Conservation (phyloP, 768 basidiomycete species). For the Pleurotus eryngii region DNA sequence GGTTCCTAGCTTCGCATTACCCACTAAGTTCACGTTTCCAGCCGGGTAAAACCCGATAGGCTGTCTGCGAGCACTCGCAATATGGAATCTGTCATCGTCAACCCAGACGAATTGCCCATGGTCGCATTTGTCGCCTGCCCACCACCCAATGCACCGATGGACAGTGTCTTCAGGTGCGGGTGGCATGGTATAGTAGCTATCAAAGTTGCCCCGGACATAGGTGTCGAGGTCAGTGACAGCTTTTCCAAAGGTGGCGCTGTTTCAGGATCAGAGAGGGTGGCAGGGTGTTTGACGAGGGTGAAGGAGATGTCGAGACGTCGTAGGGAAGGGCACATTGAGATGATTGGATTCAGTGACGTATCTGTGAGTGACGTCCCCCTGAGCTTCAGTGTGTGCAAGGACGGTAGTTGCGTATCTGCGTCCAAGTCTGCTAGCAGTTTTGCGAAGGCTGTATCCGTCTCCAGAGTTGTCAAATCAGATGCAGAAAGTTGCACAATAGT, state of each 20-base stretch:
- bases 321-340: constrained; percentile 47
- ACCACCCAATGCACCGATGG: constrained; percentile 57
- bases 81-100: constrained; percentile 54
- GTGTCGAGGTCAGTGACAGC: constrained; percentile 59
- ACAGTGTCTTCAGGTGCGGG: constrained; percentile 43
- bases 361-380: constrained; percentile 54
- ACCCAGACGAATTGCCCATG: constrained; percentile 42
- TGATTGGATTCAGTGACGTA: constrained; percentile 35
- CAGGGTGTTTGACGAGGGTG: constrained; percentile 46
- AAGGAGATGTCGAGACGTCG: constrained; percentile 63
- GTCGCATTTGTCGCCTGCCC: constrained; percentile 39
- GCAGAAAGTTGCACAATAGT: background rate
- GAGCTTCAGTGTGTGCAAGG: constrained; percentile 55
- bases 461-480: background rate
- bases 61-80: constrained; percentile 41
- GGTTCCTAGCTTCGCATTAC: constrained; percentile 58
- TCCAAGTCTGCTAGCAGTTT: constrained; percentile 36
- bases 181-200: constrained; percentile 34
- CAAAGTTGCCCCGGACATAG: constrained; percentile 37
- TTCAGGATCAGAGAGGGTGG: constrained; percentile 10
- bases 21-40: constrained; percentile 61
- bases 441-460: constrained; percentile 58
- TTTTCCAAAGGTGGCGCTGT: constrained; percentile 43
- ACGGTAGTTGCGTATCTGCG: constrained; percentile 28
- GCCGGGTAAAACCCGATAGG: constrained; percentile 28